Evolutionary conservation across 495 filamentous ascomycete species (phyloP), one percentile per base, ranked within the genome.

Genomic region (Aspergillus heteromorphus): DNA sequence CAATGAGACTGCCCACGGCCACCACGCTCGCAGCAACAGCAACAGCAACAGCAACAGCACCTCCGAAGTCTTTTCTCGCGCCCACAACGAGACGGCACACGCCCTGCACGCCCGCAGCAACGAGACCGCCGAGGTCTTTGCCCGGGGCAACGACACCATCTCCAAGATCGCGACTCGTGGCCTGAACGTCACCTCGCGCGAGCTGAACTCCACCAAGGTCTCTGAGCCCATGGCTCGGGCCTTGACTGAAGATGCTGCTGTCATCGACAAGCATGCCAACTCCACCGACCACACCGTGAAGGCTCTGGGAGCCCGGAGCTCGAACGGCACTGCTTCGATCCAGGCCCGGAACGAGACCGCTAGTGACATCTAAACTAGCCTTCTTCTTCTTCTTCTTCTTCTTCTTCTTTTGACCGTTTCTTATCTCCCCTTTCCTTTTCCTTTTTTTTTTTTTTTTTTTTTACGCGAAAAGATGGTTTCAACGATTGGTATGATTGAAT

Each of bases 321-420:
- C 40, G 34, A 60, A 59, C 27, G 27, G 51, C 10, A 38, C 34
- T 9, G 57, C 54, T 25, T 21, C 36, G 1, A 38, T 58, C 14
- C 49, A 53, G 31, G 42, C 43, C 18, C 38, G 27, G 45, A 40
- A 42, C 27, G 21, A 31, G 42, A 62, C 53, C 31, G 18, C 8
- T 25, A 21, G 49, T 29, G 16, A n/a, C n/a, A n/a, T n/a, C n/a
- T 5, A 8, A 10, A 45, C 23, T 50, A 48, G 48, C 29, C 25
- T 8, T 45, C 19, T 43, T 34, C 5, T 43, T 38, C 19, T 16
- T 38, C 19, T 45, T 40, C 4, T 50, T 27, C 20, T 8, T 14
- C 23, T 51, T 47, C 13, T 45, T 9, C 14, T 43, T 47, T 29
- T 34, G 48, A 18, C 38, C 6, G 11, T 41, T 20, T 49, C 36